Conservation (phyloP, 176 grass and related monocot genomes). For the barley (Hordeum vulgare) region MorexV3_pseudomolecules_assembly NC_058523.1:422576687-422577186, state of each 20-base stretch:
- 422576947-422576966: slow-evolving; percentile 38
- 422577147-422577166: slow-evolving; percentile 37
- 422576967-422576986: slow-evolving; percentile 23
- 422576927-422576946: slow-evolving; percentile 29
- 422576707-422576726: slow-evolving; percentile 49
- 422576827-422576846: slow-evolving; percentile 37
- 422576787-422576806: slow-evolving; percentile 39
- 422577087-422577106: slow-evolving; percentile 45
- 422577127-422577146: slow-evolving; percentile 44
- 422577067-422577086: not conserved
- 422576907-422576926: slow-evolving; percentile 6
- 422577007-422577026: slow-evolving; percentile 31
- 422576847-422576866: slow-evolving; percentile 27
- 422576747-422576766: not conserved
- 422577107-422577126: slow-evolving; percentile 42
- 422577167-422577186: slow-evolving; percentile 54
- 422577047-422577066: slow-evolving; percentile 22
- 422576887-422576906: slow-evolving; percentile 21
- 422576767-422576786: not conserved
- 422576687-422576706: slow-evolving; percentile 44
- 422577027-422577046: slow-evolving; percentile 26
- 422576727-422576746: not conserved
- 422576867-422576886: slow-evolving; percentile 26
- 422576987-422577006: slow-evolving; percentile 37
- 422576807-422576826: slow-evolving; percentile 24